phyloP scores from a whole-genome alignment of 2,329 filamentous ascomycete species.

The Pseudogymnoascus sp. region DNA sequence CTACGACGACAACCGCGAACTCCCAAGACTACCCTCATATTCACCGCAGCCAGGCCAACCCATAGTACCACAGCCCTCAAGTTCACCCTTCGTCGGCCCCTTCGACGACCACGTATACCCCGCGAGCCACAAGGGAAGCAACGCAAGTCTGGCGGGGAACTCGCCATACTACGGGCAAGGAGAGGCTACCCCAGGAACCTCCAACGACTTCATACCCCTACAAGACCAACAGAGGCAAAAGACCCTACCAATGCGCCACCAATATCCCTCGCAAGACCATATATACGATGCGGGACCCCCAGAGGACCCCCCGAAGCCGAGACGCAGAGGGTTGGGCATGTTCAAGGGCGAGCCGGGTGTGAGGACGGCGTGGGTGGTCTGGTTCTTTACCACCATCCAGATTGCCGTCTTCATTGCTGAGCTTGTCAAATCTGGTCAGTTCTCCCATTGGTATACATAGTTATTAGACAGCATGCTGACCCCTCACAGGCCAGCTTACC shows the following conservation, averaged over 20 bases:
- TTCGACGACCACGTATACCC: slow-evolving; percentile 65
- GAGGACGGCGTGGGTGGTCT: slow-evolving; percentile 71
- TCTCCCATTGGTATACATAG: slow-evolving; percentile 13
- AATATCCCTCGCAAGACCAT: slow-evolving; percentile 46
- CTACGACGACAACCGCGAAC: slow-evolving; percentile 12
- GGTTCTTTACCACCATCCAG: slow-evolving; percentile 69
- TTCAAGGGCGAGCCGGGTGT: slow-evolving; percentile 29
- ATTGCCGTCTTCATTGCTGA: slow-evolving; percentile 83
- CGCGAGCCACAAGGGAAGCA: slow-evolving; percentile 7
- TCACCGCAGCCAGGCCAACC: slow-evolving; percentile 20
- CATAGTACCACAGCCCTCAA: slow-evolving; percentile 25
- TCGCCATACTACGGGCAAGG: slow-evolving; percentile 50
- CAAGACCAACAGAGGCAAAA: slow-evolving; percentile 42
- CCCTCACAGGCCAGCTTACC: slow-evolving; percentile 60
- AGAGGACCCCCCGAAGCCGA: slow-evolving; percentile 24
- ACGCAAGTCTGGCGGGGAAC: slow-evolving; percentile 32
- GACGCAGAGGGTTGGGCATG: slow-evolving; percentile 52
- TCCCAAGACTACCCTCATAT: slow-evolving; percentile 9
- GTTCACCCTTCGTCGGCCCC: slow-evolving; percentile 58
- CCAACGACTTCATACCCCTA: slow-evolving; percentile 52
- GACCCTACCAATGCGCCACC: slow-evolving; percentile 21
- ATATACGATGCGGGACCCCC: slow-evolving; percentile 51
- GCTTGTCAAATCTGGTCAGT: slow-evolving; percentile 73
- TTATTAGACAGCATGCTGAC: slow-evolving; percentile 16
- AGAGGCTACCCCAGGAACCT: slow-evolving; percentile 31